Evolutionary conservation across 139 green algal genomes (phyloP), one percentile per base, ranked within the genome.

Genomic region (Chlamydomonas incerta): DNA sequence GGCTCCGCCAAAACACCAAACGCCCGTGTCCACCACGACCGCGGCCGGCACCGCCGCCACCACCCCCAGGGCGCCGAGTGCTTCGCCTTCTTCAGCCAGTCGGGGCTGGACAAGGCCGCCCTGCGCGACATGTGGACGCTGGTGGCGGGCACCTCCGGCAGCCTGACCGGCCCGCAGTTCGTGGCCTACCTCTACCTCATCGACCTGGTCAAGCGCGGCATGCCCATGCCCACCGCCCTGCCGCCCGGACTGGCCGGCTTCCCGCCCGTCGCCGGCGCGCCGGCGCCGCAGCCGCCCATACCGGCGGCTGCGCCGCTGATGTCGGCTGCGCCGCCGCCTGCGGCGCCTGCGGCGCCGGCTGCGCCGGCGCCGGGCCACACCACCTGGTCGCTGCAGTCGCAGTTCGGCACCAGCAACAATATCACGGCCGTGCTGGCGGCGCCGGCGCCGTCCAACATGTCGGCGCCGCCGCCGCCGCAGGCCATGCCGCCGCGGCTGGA

Each of bases 161-260:
- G 76, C 26, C 91, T 98, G 34, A 94, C 87, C 26, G 31, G 70
- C 62, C 55, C 87, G 41, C 94, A 98, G 87, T 98, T 97, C 62
- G 58, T 96, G 47, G 74, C 92, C 47, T 93, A 82, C 65, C 82
- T 96, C 35, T 96, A 98, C 90, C 88, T 98, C 15, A 97, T 97
- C 65, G 96, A 98, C n/a, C 33, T 17, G 21, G 79, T 63, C 34
- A 91, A 87, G 74, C 52, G 83, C 0, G 90, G 90, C 34, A 35
- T 87, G 13, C 81, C 71, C 74, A 82, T 87, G 68, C 90, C 90
- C 8, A 3, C 66, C 24, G 57, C 55, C 11, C 82, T 93, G 68
- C 90, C 90, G 26, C 90, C 87, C 0, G 77, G 66, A 37, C 77
- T 76, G 17, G 52, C 28, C 21, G 85, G 77, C 20, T 93, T 90